Percentiles rank a stretch among this genome's conserved stretches.
Evolutionary conservation across 495 filamentous ascomycete species (phyloP).

Genomic region (Trichoderma erinaceum): DNA sequence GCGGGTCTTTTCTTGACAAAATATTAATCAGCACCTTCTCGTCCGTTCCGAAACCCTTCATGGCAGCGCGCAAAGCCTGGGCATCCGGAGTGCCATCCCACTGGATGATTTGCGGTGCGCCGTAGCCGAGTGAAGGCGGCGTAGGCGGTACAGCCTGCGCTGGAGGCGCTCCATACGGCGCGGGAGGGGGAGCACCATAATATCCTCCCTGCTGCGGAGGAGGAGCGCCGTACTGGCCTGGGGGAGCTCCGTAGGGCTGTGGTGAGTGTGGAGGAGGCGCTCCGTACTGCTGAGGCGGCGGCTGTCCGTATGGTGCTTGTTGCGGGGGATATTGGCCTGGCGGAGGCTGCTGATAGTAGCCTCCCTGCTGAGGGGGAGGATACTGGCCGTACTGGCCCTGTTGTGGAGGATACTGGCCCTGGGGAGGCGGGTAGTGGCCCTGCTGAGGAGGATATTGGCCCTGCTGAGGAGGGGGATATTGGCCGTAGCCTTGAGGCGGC

Average conservation of each 20-base stretch:
- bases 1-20: constrained; percentile 61
- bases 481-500: constrained; percentile 24
- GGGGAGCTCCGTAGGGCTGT: constrained; percentile 31
- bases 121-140: constrained; percentile 56
- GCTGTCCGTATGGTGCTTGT: constrained; percentile 18
- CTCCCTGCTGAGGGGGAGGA: constrained; percentile 28
- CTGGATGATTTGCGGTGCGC: constrained; percentile 52
- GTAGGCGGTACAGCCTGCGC: constrained; percentile 37
- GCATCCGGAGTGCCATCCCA: constrained; percentile 62
- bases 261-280: constrained; percentile 30
- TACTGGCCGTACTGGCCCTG: constrained; percentile 25
- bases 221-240: constrained; percentile 34
- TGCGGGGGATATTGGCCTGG: constrained; percentile 35
- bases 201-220: constrained; percentile 27
- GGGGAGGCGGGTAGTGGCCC: constrained; percentile 20
- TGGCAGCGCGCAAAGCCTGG: constrained; percentile 65
- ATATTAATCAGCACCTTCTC: constrained; percentile 64
- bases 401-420: constrained; percentile 20
- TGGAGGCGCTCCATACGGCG: constrained; percentile 27
- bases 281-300: constrained; percentile 28
- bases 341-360: constrained; percentile 29
- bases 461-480: constrained; percentile 21
- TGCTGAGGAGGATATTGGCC: constrained; percentile 22
- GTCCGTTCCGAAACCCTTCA: constrained; percentile 90
- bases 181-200: constrained; percentile 39